Evolutionary conservation across 352 stramenopile genomes (phyloP), one percentile per base, ranked within the genome.

Genomic region (Pseudoperonospora humuli): DNA sequence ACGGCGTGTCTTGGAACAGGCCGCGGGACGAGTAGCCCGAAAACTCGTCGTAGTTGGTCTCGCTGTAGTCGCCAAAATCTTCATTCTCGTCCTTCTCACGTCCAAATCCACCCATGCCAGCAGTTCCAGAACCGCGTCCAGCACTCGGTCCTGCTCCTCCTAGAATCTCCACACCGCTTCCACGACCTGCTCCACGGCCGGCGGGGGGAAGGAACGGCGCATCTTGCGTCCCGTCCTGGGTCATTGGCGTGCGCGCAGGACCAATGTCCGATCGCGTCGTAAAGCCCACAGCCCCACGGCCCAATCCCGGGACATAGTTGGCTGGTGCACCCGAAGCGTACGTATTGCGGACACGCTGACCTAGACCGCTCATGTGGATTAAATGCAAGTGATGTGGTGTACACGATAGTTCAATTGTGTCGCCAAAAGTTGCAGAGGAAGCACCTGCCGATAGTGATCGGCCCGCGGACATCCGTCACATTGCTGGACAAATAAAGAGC

Each of bases 211-310:
- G 70, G 32, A 74, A 73, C 9, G 84, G 75, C 8, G 82, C 73
- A 3, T 70, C 46, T 26, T 82, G 81, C 15, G 70, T 64, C 14
- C 71, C 83, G 31, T 88, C 78, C 10, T 73, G 65, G 5, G 62
- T 57, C 42, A 75, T 64, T 7, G 81, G 68, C 7, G 77, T 67
- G 14, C 84, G 70, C 38, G 86, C 91, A 3, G 93, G 89, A 5
- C 95, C 96, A 50, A 99, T 97, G 59, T 98, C 95, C 39, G 85
- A 97, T 10, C 95, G 88, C 13, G 95, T 98, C 5, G 95, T 98
- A 65, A 99, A 98, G 17, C 96, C 95, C 27, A 97, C 76, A 21
- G 94, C 95, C 38, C 96, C 95, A 40, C 95, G 87, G 18, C 95
- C 96, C 5, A 98, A 67, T 39, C 96, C 95, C 5, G 96, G 80